Base-by-base conservation (phyloP, 768 basidiomycete genomes). In the Macrolepiota dolichaula region DNA sequence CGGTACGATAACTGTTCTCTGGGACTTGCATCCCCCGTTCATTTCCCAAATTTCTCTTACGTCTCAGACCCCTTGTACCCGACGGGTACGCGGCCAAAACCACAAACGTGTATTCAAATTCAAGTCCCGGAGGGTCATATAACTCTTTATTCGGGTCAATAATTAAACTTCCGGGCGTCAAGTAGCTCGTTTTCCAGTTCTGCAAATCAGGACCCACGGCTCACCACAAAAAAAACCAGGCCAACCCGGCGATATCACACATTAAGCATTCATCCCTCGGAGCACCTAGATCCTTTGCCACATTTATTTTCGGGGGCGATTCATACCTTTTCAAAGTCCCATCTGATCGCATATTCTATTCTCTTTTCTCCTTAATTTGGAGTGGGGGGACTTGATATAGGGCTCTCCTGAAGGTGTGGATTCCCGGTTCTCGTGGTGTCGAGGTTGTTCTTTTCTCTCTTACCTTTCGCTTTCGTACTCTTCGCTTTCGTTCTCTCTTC, bases 311-410 rank as follows among this genome's bases (percentile, higher is more conserved):
- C 7, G 46, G 47, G 35, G 47, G 35, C 56, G 29, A 32, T 37
- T 9, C 42, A 46, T 52, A 37, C 29, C 37, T 44, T 15, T 32
- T 17, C 22, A n/a, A 25, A 51, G 59, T 36, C 25, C 40, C 27
- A 52, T 52, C 51, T 42, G 37, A 52, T 51, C 29, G 58, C 59
- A 22, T 53, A 44, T 53, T 4, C 29, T 46, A 47, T 52, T 53
- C 6, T 13, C 52, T 59, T 42, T 24, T 40, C 38, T 53, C 50
- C 46, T 46, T 53, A 35, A 36, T 35, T 19, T 24, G 29, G 29
- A 44, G 27, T 19, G 6, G 29, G 29, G 29, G n/a, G n/a, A n/a
- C n/a, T 54, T 54, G 51, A 60, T 52, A 53, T 60, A 53, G 59
- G 59, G 49, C 32, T 12, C 36, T 46, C 3, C 42, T 44, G 13